Conservation (phyloP, 2,329 filamentous ascomycete genomes). For the Alternaria brassicicola region DNA sequence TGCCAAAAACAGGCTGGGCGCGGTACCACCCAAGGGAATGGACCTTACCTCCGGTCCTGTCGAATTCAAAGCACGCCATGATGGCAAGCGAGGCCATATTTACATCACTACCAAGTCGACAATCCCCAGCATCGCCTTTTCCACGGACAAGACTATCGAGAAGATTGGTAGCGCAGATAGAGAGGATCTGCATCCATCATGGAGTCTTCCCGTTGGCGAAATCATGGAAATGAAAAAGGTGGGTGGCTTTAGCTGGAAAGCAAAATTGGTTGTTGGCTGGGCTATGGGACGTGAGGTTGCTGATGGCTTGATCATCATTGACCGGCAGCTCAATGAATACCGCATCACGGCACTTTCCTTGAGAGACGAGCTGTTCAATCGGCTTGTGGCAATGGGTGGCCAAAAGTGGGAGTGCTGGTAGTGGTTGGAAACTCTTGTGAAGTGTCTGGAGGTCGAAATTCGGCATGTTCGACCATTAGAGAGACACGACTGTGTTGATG, state of each 20-base stretch:
- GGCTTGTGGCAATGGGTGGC: constrained; percentile 73
- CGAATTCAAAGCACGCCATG: constrained; percentile 74
- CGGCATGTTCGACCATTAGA: background rate
- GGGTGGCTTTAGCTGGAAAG: constrained; percentile 84
- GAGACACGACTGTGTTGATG: background rate
- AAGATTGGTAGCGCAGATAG: constrained; percentile 55
- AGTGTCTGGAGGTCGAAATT: background rate
- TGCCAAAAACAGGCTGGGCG: constrained; percentile 74
- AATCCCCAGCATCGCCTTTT: constrained; percentile 71
- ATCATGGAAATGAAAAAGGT: constrained; percentile 78
- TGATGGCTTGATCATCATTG: constrained; percentile 73
- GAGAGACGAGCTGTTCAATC: constrained; percentile 81
- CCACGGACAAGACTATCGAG: constrained; percentile 58
- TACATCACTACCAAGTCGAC: constrained; percentile 72
- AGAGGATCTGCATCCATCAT: constrained; percentile 64
- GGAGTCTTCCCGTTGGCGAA: constrained; percentile 72
- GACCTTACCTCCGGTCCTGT: constrained; percentile 68
- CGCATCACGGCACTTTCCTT: constrained; percentile 73
- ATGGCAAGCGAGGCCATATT: constrained; percentile 73
- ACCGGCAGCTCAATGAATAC: constrained; percentile 61
- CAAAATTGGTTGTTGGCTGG: constrained; percentile 82
- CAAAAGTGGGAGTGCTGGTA: constrained; percentile 86
- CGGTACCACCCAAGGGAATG: constrained; percentile 59
- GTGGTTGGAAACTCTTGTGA: background rate
- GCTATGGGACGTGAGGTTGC: constrained; percentile 74